These are phyloP conservation scores for Kregervanrija fluxuum DNA, from an alignment of 805 yeast genomes.

Conservation along the genomic window DNA sequence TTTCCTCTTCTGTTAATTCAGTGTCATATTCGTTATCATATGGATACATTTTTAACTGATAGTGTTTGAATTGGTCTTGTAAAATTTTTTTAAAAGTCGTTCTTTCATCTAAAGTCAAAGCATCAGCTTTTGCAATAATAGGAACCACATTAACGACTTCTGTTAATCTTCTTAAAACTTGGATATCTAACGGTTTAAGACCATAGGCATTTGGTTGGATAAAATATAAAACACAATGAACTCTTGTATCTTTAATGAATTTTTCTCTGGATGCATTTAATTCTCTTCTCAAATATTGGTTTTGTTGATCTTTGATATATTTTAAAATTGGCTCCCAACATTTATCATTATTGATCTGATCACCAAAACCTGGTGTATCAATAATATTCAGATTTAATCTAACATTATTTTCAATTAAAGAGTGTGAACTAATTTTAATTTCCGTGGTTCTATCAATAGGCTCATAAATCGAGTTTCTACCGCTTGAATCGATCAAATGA, in stretches of 20 bases:
- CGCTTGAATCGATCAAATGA: constrained; percentile 65
- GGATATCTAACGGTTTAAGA: constrained; percentile 75
- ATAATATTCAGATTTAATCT: constrained; percentile 78
- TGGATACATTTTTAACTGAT: constrained; percentile 78
- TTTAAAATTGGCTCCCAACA: constrained; percentile 96
- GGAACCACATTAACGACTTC: constrained; percentile 95
- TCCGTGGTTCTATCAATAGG: constrained; percentile 85
- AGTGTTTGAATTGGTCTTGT: constrained; percentile 68
- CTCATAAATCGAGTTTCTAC: constrained; percentile 58
- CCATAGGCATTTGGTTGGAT: constrained; percentile 85
- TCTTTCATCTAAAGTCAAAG: constrained; percentile 82
- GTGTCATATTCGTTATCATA: constrained; percentile 41
- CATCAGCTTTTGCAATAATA: constrained; percentile 88
- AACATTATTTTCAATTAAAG: constrained; percentile 79
- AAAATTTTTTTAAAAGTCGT: constrained; percentile 65
- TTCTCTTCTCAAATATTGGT: constrained; percentile 84
- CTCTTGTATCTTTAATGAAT: constrained; percentile 77
- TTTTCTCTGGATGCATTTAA: constrained; percentile 90
- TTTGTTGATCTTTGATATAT: constrained; percentile 92
- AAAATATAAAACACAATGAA: constrained; percentile 88
- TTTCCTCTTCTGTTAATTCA: constrained; percentile 57
- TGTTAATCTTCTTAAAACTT: constrained; percentile 72
- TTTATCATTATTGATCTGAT: constrained; percentile 88
- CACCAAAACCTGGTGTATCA: constrained; percentile 98
- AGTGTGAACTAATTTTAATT: constrained; percentile 63